Base-by-base conservation (phyloP, 306 rosid genomes). In the Ormosia semicastrata region DNA sequence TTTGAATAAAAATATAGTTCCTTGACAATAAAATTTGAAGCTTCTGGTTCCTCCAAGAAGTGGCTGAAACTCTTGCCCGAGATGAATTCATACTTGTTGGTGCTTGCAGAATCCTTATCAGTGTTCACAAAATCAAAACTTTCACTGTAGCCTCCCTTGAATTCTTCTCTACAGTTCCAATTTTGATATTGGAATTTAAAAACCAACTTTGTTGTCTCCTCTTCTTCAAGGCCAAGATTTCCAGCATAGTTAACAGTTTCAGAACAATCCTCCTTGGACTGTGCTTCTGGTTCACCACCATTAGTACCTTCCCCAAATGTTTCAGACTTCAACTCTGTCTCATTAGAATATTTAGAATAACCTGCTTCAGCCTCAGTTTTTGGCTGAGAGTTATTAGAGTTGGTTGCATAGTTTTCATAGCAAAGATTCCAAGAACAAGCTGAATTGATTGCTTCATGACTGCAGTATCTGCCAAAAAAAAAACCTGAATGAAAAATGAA, bases 171-270 rank as follows among this genome's bases (percentile, higher is more conserved):
- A 41, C n/a, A 12, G 12, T 83, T 76, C 86, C 78, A 83, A 7
- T 81, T 86, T 75, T 85, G 97, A 56, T 87, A 91, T 83, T 85
- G 75, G 41, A 93, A 93, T 80, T 83, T 89, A 76, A 93, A 93
- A 12, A 77, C 92, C 32, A 90, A 82, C 37, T 76, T 66, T 1
- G 75, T 82, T 44, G 66, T 76, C 29, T 86, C 76, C 37, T 78
- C 63, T 59, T 80, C 87, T 14, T 88, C 78, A 40, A 14, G 5
- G 8, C n/a, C 79, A 54, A 39, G 24, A 36, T 14, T 79, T 17
- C 54, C 83, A 10, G 2, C 9, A n/a, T n/a, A 58, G 29, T 58
- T 6, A 32, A 13, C 47, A 34, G 65, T 18, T 58, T 63, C 70
- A 30, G 69, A 83, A 53, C 40, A 40, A 18, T 71, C 75, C 34